Evolutionary conservation across 306 rosid species (phyloP).

Genomic region (Arachis stenosperma): DNA sequence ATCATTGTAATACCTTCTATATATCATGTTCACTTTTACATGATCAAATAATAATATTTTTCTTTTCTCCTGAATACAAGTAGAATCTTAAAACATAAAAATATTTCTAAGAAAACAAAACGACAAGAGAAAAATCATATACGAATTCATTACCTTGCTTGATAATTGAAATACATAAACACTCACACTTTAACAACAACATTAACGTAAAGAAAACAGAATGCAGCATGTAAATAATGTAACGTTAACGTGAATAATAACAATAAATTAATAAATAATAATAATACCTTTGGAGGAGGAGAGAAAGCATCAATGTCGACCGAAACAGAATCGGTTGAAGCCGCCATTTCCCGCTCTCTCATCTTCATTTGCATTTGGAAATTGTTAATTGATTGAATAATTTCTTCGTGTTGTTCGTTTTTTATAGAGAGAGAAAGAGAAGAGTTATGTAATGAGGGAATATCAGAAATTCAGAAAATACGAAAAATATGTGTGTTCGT

Average conservation of each 20-base stretch:
- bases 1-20: too few species aligned
- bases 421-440: neutral
- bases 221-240: conserved; percentile 31
- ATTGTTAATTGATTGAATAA: neutral
- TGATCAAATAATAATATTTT: too few species aligned
- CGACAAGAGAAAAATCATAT: neutral
- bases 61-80: too few species aligned
- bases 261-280: neutral
- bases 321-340: conserved; percentile 84
- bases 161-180: neutral
- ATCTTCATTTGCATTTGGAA: conserved; percentile 20
- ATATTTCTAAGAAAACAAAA: neutral
- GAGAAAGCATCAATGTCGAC: conserved; percentile 81
- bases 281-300: conserved; percentile 65
- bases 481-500: neutral
- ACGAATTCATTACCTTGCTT: neutral
- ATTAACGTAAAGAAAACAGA: neutral
- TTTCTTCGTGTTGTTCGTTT: neutral
- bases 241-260: neutral
- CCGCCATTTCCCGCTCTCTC: conserved; percentile 49
- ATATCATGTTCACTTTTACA: too few species aligned
- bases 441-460: too few species aligned
- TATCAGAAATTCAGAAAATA: neutral
- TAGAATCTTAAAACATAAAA: neutral
- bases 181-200: neutral